Evolutionary conservation across 495 filamentous ascomycete species (phyloP).

Genomic region (Penicillium verhagenii): DNA sequence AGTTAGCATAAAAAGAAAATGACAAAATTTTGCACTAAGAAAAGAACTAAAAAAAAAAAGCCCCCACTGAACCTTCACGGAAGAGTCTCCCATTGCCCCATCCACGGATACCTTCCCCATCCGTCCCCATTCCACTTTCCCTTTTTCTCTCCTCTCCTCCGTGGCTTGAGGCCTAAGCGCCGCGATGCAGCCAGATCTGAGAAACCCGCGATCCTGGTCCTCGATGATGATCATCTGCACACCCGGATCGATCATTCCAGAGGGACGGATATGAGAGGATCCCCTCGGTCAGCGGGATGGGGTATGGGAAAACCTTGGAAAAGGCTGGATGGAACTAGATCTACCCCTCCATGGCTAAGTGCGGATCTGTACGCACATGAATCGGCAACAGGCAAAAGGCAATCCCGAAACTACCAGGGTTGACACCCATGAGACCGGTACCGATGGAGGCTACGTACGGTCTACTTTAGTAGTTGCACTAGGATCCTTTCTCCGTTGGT

Average conservation of each 20-base stretch:
- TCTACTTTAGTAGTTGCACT: neutral
- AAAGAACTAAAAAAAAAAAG: neutral
- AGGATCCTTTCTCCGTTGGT: too few species aligned
- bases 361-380: too few species aligned
- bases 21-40: too few species aligned
- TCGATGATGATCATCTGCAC: constrained; percentile 15
- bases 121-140: neutral
- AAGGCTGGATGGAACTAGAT: too few species aligned
- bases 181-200: constrained; percentile 1
- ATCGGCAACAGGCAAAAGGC: neutral
- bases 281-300: too few species aligned
- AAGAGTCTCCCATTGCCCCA: neutral
- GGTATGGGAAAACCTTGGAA: too few species aligned
- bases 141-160: neutral
- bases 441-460: neutral
- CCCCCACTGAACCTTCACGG: neutral
- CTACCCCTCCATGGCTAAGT: constrained; percentile 8
- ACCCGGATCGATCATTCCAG: neutral
- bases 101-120: too few species aligned
- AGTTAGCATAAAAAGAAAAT: too few species aligned
- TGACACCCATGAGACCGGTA: neutral
- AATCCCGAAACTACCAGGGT: neutral
- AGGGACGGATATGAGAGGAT: too few species aligned
- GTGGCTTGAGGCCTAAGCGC: constrained; percentile 6
- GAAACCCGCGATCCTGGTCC: constrained; percentile 17